Base-by-base conservation (phyloP, 805 yeast genomes). In the Yamadazyma olivae region DNA sequence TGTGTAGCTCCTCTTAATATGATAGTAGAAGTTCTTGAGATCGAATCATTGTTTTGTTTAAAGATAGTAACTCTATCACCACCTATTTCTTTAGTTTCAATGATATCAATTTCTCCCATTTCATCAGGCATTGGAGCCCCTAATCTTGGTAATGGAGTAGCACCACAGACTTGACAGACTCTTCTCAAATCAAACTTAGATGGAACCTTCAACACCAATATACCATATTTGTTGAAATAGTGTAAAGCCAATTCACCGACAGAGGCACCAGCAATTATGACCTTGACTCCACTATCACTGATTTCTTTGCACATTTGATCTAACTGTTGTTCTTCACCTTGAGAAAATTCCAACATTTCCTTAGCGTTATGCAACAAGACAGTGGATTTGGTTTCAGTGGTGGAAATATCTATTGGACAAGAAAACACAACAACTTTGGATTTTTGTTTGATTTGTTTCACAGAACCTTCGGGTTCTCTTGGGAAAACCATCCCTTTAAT, bases 301-400 rank as follows among this genome's bases (percentile, higher is more conserved):
- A 93, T 79, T 56, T 84, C 93, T 56, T 83, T 83, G 47, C 91
- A 82, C 63, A 83, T 75, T 56, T 77, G 79, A 56, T 93, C 96
- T 52, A 93, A 75, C 59, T 88, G 97, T 36, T 81, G 82, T 64
- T 93, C 99, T 66, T 93, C 99, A 51, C 97, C 98, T 70, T 83
- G 86, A 48, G 95, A 78, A 67, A 93, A 93, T 54, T 89, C 95
- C 46, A 91, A 72, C 97, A 93, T 90, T 64, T 93, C 98, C 61
- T 91, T 75, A 9, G 99, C 99, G 54, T 88, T 90, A 67, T 93
- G 96, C 48, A 93, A 74, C 52, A 93, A 71, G 32, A 93, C 99
- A 12, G 99, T 93, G 33, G 99, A 98, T 67, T 91, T 91, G 16
- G 98, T 91, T 67, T 93, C 99, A n/a, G 99, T 90, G 42, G 89